Percentiles rank a stretch among this genome's conserved stretches.
These are phyloP conservation scores for Paraphaeosphaeria sporulosa DNA, from an alignment of 2,329 filamentous ascomycete genomes.

Conservation along the genomic window DNA sequence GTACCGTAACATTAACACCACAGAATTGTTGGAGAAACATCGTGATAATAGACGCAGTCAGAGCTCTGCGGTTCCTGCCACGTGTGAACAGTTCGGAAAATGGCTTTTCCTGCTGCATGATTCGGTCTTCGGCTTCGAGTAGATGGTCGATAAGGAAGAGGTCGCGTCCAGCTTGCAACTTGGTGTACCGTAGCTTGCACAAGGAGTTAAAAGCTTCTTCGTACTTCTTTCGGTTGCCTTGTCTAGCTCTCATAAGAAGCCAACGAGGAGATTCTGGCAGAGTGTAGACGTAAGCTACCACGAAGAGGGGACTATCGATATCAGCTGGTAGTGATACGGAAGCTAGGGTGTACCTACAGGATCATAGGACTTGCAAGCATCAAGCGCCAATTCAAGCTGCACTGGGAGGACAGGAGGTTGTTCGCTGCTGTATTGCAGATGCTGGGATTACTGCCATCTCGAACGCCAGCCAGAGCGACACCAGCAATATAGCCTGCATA, in stretches of 20 bases:
- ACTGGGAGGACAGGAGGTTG: slow-evolving; percentile 16
- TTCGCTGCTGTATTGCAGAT: slow-evolving; percentile 14
- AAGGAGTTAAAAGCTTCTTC: slow-evolving; percentile 28
- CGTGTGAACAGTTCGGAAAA: slow-evolving; percentile 33
- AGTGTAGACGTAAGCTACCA: slow-evolving; percentile 27
- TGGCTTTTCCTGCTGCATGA: slow-evolving; percentile 36
- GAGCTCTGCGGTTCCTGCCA: slow-evolving; percentile 30
- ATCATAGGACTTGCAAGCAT: slow-evolving; percentile 34
- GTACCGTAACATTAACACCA: slow-evolving; percentile 23
- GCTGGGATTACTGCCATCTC: slow-evolving; percentile 15
- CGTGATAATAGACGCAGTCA: slow-evolving; percentile 27
- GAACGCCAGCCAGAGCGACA: slow-evolving; percentile 23
- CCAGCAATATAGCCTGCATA: slow-evolving; percentile 24
- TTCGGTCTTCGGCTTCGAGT: slow-evolving; percentile 40
- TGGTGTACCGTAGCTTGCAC: slow-evolving; percentile 61
- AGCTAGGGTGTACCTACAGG: slow-evolving; percentile 3
- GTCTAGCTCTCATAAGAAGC: slow-evolving; percentile 27
- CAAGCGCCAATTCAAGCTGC: slow-evolving; percentile 29
- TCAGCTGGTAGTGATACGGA: neutral
- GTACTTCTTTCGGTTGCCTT: slow-evolving; percentile 27
- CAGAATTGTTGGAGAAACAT: slow-evolving; percentile 41
- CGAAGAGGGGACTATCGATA: slow-evolving; percentile 16
- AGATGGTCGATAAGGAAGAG: slow-evolving; percentile 55
- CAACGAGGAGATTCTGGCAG: slow-evolving; percentile 30
- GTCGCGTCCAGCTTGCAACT: slow-evolving; percentile 61